Evolutionary conservation across 768 basidiomycete genomes (phyloP).

Genomic region (Trametes sanguinea): DNA sequence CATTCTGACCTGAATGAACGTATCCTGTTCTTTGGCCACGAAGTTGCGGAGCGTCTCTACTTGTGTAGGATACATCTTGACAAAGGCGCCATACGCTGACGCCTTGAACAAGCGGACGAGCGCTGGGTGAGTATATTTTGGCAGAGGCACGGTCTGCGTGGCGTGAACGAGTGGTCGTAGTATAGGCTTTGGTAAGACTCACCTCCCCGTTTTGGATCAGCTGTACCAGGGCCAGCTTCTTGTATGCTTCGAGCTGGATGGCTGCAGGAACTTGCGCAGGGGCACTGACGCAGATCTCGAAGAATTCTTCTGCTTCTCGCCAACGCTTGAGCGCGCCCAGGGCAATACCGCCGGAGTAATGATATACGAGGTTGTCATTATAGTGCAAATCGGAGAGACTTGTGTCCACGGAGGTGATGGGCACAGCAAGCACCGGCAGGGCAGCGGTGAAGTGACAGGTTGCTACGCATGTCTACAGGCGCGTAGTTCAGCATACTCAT

Average conservation of each 20-base stretch:
- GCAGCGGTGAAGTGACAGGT: slow-evolving; percentile 56
- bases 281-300: slow-evolving; percentile 73
- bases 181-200: slow-evolving; percentile 7
- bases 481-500: not conserved
- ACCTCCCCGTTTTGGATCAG: slow-evolving; percentile 78
- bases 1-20: slow-evolving; percentile 52
- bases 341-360: slow-evolving; percentile 79
- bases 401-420: slow-evolving; percentile 67
- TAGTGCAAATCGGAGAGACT: slow-evolving; percentile 66
- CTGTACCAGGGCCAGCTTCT: slow-evolving; percentile 80
- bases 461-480: slow-evolving; percentile 55
- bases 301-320: slow-evolving; percentile 70
- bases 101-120: slow-evolving; percentile 65
- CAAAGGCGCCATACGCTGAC: slow-evolving; percentile 64
- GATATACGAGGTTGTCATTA: slow-evolving; percentile 81
- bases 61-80: slow-evolving; percentile 65
- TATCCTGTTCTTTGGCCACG: slow-evolving; percentile 53
- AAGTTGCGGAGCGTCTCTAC: slow-evolving; percentile 46
- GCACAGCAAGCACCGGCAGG: slow-evolving; percentile 58
- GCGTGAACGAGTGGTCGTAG: not conserved
- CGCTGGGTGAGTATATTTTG: slow-evolving; percentile 70
- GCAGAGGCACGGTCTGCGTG: slow-evolving; percentile 47
- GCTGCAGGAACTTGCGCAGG: slow-evolving; percentile 55
- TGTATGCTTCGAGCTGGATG: slow-evolving; percentile 83
- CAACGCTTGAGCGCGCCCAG: slow-evolving; percentile 64